phyloP scores from a whole-genome alignment of 441 rosid species.

The Euphorbia celastroides region DNA sequence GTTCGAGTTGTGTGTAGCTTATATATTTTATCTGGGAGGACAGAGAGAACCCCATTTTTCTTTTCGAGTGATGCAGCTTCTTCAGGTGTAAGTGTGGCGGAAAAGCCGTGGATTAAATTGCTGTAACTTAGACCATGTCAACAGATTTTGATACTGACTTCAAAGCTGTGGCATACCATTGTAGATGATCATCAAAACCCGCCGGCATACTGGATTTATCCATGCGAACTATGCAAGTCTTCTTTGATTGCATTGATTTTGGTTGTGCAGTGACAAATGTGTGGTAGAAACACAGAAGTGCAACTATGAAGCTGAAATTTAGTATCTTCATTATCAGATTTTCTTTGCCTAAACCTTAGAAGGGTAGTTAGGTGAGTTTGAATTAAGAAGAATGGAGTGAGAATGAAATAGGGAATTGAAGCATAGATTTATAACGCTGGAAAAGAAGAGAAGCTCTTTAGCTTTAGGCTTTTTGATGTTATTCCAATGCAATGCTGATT shows the following conservation, averaged over 20 bases:
- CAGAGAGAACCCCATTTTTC: conserved; percentile 53
- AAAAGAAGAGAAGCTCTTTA: no score
- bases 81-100: conserved; percentile 51
- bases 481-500: no score
- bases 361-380: no score
- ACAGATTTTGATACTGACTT: conserved; percentile 38
- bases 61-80: conserved; percentile 52
- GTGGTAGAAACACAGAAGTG: conserved; percentile 23
- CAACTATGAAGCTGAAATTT: conserved; percentile 14
- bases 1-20: conserved; percentile 71
- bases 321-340: conserved; percentile 16
- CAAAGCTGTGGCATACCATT: conserved; percentile 47
- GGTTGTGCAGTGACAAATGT: conserved; percentile 21
- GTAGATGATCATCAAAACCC: conserved; percentile 34
- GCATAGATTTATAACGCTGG: no score
- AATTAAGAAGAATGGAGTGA: no score
- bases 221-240: conserved; percentile 51
- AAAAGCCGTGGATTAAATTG: conserved; percentile 63
- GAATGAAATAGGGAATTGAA: no score
- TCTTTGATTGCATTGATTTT: conserved; percentile 23
- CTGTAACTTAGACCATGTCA: conserved; percentile 44
- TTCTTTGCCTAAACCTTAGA: no score
- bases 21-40: conserved; percentile 65
- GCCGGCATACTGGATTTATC: conserved; percentile 49
- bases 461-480: no score